Evolutionary conservation across 2,329 filamentous ascomycete species (phyloP), one percentile per base, ranked within the genome.

Genomic region (Podosphaera xanthii): DNA sequence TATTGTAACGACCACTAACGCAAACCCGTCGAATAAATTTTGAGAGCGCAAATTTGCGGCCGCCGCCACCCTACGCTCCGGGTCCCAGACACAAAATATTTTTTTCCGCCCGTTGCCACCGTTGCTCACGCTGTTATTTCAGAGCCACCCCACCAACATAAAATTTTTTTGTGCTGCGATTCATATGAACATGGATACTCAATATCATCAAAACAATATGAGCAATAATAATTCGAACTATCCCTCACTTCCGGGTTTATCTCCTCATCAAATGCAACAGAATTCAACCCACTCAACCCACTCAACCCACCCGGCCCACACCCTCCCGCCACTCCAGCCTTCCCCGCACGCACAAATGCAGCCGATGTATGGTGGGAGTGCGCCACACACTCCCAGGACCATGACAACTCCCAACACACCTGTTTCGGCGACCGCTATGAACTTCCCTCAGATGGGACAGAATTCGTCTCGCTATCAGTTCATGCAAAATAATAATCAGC

Each of bases 361-460:
- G 65, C 71, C 73, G 58, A 70, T 76, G 60, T 82, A 82, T 72
- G 30, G 50, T 35, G 76, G 76, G 60, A 71, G 69, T 62, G 67
- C 67, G 40, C 66, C 67, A 56, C 79, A 82, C 66, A 81, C 79
- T 53, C 80, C 80, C 63, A 75, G 79, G 66, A 81, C 79, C 31
- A 77, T 79, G 54, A 76, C 77, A n/a, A 81, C 80, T 14, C 79
- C 80, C 44, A 81, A 79, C 67, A 80, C 79, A 35, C 79, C 80
- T 44, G 77, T 75, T 60, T 77, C 78, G 44, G 71, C 72, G 58
- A 74, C 71, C 68, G 75, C 72, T 33, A 54, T 53, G 65, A 75
- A 81, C 73, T 81, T 80, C 65, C 74, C 78, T 64, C 73, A 75
- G 60, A 79, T 82, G 74, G 75, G 77, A 31, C 66, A 68, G 57